Base-by-base conservation (phyloP, 2,329 filamentous ascomycete genomes). In the Ophiostoma montium region DNA sequence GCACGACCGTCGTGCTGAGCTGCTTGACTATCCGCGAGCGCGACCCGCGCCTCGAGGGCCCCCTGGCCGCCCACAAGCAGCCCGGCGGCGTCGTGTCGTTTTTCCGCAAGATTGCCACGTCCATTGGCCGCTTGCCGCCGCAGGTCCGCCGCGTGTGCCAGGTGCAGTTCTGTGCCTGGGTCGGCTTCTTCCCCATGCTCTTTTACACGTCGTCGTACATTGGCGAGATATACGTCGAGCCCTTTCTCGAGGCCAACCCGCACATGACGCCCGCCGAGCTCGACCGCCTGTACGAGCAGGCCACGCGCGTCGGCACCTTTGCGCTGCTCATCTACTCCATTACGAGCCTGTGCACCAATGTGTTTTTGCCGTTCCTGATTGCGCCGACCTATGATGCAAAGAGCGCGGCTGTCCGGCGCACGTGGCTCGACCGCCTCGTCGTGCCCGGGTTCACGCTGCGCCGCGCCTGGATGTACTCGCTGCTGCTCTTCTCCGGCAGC, bases 181-280 rank as follows among this genome's bases (percentile, higher is more conserved):
- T 95, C 50, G 90, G 87, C 47, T 95, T 90, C 78, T 96, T 95
- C 59, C 89, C 89, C 1, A 88, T 95, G 63, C 73, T 96, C 3
- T 95, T 94, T 67, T 96, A 96, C 68, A 87, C 87, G 5, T 94
- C 88, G 1, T 94, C 87, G 16, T 96, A 92, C 63, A 84, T 95
- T 57, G 89, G 86, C 53, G 87, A 95, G 61, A 85, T 96, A 50
- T 95, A 95, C 58, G 84, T 87, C 16, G 83, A 95, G 60, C 87
- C 87, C 0, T 84, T 76, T 57, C 80, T 95, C 47, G 72, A 80
- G 55, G 69, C 76, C 47, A 84, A 95, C 56, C 88, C 87, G 0
- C 67, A 90, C 61, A 82, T 95, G 71, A 76, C 80, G 1, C 75
- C 82, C 0, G 72, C 75, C 15, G 80, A 95, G 58, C 78, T 95